A percentile compares a stretch with the other conserved stretches of the same genome.
Conservation (phyloP, 2,329 filamentous ascomycete species). For the Chrysoporthe puriensis region DNA sequence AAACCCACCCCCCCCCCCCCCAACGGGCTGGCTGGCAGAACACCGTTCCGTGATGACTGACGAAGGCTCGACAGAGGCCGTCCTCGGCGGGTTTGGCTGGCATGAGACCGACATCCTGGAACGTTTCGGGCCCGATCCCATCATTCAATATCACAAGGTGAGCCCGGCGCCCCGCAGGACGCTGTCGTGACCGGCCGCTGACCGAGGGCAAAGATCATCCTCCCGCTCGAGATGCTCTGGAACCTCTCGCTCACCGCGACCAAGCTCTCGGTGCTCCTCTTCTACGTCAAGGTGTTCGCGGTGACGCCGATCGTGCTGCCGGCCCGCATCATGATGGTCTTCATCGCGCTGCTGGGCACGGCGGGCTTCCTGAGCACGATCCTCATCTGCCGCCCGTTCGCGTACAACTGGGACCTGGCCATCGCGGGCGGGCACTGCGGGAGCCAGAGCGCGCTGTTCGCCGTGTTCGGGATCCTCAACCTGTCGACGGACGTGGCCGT, state of each 20-base stretch:
- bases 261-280: conserved; percentile 38
- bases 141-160: conserved; percentile 20
- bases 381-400: conserved; percentile 43
- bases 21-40: background rate
- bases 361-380: conserved; percentile 37
- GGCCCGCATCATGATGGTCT: conserved; percentile 32
- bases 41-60: conserved; percentile 9
- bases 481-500: conserved; percentile 9
- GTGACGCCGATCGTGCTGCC: conserved; percentile 33
- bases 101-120: conserved; percentile 31
- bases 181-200: background rate
- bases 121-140: conserved; percentile 28
- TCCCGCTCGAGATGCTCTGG: conserved; percentile 38
- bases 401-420: conserved; percentile 40
- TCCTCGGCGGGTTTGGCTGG: conserved; percentile 32
- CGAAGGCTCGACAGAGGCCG: conserved; percentile 26
- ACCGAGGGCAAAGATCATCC: conserved; percentile 11
- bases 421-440: conserved; percentile 39
- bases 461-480: conserved; percentile 15
- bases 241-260: conserved; percentile 36
- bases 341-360: conserved; percentile 35
- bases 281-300: conserved; percentile 37
- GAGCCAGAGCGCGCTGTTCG: conserved; percentile 31
- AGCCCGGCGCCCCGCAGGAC: background rate
- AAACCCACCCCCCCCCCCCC: no score